Base-by-base conservation (phyloP, 2,329 filamentous ascomycete species). In the Knoxdaviesia proteae region DNA sequence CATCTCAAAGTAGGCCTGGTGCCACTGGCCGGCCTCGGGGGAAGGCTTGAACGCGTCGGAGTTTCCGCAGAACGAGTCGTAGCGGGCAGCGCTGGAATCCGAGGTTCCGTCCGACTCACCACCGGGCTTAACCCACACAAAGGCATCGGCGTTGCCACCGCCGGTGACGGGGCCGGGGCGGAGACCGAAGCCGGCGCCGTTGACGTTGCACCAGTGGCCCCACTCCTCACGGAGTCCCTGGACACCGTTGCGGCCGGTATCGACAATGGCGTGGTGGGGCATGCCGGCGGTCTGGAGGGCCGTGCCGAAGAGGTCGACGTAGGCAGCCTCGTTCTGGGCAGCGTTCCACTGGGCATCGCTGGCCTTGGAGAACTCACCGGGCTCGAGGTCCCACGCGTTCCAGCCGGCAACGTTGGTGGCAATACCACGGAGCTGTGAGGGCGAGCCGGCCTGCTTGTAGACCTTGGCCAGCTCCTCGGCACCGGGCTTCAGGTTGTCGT, bases 101-200 rank as follows among this genome's bases (percentile, higher is more conserved):
- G 54, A 57, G 38, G 58, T 61, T n/a, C 58, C 59, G 42, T 61
- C 50, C 6, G 58, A 80, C 55, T 67, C 64, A 46, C 64, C 64
- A 49, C 74, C 73, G 10, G 74, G 74, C 65, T 79, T 79, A 51
- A 76, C 60, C 74, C 74, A 78, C 40, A 78, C 74, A 48, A 78
- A 74, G 34, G 76, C 74, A 54, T 81, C 77, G 34, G 69, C 62
- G 11, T 76, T 60, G 2, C 58, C 53, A 47, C 74, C 65, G 9
- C 69, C 71, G 6, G 76, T 80, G 52, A 71, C 61, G n/a, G 72
- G 63, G 4, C 69, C 69, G 2, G 75, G 74, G n/a, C 73, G 67
- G n/a, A 58, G 57, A 46, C 77, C 77, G 47, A 79, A 80, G 6
- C 77, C 76, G 42, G 74, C 71, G 33, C 67, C 69, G 33, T 61